Base-by-base conservation (phyloP, 352 stramenopile genomes). In the Salisapilia sapeloensis region DNA sequence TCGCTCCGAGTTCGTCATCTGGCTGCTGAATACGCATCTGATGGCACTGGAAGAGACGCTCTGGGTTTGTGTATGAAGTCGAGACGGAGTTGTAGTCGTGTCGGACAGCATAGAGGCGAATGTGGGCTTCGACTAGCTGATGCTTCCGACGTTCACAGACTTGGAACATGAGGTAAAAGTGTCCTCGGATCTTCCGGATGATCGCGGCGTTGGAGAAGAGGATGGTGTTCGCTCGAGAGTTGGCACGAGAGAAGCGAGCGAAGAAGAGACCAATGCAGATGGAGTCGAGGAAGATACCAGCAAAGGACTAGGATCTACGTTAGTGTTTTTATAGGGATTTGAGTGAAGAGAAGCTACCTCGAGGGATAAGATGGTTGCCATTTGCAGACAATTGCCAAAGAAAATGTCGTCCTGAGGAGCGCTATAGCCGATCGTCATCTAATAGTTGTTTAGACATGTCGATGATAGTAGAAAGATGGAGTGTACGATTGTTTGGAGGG, bases 161-260 rank as follows among this genome's bases (percentile, higher is more conserved):
- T 33, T 94, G 80, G 39, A 92, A 79, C 78, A 94, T 94, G 30
- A 94, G 77, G 60, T 92, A 93, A 42, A 75, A 92, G 26, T 87
- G 59, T 4, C 80, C 80, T 9, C 79, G 75, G 37, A 94, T 92
- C 46, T 81, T 72, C 21, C 80, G 80, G 50, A 94, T 89, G 17
- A 94, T 67, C 2, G 69, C 78, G 10, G 52, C 62, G 19, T 85
- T 74, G 4, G 67, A 75, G 32, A 94, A 92, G 48, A 92, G 80
- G 49, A 94, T 76, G 3, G 75, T 86, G 33, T 79, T 70, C 1
- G 75, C 75, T 23, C 75, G 71, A 47, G 86, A 70, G 26, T 82
- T 86, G 24, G 75, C 75, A 30, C 75, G 65, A 2, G 67, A 46
- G 32, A 90, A 86, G 13, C 75, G 69, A 5, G 74, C 69, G 47